phyloP scores from a whole-genome alignment of 2,329 filamentous ascomycete genomes.

The Aspergillus transmontanensis region DNA sequence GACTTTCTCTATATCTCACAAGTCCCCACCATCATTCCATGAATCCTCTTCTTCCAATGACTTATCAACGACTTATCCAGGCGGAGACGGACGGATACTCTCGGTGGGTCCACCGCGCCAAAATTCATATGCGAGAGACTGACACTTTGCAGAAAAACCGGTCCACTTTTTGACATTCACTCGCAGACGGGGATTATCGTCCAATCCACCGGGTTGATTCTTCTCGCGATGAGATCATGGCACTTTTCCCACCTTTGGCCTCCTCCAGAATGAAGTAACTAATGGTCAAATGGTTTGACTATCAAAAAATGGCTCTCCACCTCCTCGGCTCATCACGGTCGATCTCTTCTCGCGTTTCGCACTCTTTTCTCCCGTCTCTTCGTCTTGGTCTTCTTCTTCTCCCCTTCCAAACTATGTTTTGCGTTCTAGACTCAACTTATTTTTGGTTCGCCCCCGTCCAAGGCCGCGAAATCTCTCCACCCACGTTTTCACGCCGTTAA shows the following conservation, averaged over 20 bases:
- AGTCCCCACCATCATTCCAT: not conserved
- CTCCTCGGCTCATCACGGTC: not conserved
- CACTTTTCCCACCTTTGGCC: not conserved
- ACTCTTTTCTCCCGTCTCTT: not conserved
- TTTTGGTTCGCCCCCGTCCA: constrained; percentile 16
- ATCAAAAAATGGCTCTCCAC: not conserved
- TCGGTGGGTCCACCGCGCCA: not conserved
- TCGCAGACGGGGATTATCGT: not conserved
- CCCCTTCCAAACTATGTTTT: not conserved
- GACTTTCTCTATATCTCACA: not conserved
- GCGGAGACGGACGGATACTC: not conserved
- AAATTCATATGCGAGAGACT: not conserved
- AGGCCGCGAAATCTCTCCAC: constrained; percentile 8
- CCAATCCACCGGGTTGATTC: not conserved
- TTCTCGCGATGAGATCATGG: constrained; percentile 1
- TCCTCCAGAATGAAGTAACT: not conserved
- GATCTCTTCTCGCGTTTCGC: not conserved
- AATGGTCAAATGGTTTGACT: not conserved
- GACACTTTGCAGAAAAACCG: not conserved
- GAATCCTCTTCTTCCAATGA: not conserved
- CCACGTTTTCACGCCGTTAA: constrained; percentile 7
- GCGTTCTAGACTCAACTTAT: constrained; percentile 19
- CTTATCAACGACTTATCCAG: not conserved
- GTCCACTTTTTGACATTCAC: not conserved
- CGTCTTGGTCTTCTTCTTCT: not conserved